Percentiles rank a stretch among this genome's conserved stretches.
These are phyloP conservation scores for Spencermartinsiella ligniputridi DNA, from an alignment of 1,139 yeast species.

Conservation along the genomic window DNA sequence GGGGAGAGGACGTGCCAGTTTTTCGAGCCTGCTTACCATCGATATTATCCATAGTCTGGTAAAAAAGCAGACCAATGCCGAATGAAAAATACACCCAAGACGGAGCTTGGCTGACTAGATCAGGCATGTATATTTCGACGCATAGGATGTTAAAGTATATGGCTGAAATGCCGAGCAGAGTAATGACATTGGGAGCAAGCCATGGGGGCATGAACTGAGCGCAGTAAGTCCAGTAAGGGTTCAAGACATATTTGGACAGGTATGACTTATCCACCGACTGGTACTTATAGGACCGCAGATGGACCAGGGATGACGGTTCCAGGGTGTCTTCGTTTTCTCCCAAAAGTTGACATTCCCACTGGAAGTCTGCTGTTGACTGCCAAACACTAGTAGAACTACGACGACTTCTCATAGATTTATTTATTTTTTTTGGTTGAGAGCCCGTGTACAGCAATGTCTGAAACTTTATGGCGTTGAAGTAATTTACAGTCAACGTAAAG, in stretches of 20 bases:
- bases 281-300: constrained; percentile 26
- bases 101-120: constrained; percentile 50
- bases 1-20: constrained; percentile 73
- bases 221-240: constrained; percentile 67
- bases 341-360: constrained; percentile 3
- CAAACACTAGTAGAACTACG: not conserved
- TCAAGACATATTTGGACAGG: constrained; percentile 57
- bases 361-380: constrained; percentile 4
- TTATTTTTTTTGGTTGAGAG: not conserved
- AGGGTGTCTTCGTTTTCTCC: constrained; percentile 23
- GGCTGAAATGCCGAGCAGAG: constrained; percentile 61
- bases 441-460: no score
- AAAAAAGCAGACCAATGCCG: constrained; percentile 67
- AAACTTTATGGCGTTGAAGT: no score
- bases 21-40: constrained; percentile 80
- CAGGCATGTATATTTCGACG: constrained; percentile 59
- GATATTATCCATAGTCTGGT: constrained; percentile 80
- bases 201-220: constrained; percentile 63
- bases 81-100: constrained; percentile 62
- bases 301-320: constrained; percentile 22
- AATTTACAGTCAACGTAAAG: no score
- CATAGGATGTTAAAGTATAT: constrained; percentile 49
- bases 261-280: constrained; percentile 64
- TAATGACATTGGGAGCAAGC: constrained; percentile 77
- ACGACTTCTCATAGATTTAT: not conserved